Evolutionary conservation across 2,329 filamentous ascomycete genomes (phyloP).

Genomic region (Dactylellina drechsleri): DNA sequence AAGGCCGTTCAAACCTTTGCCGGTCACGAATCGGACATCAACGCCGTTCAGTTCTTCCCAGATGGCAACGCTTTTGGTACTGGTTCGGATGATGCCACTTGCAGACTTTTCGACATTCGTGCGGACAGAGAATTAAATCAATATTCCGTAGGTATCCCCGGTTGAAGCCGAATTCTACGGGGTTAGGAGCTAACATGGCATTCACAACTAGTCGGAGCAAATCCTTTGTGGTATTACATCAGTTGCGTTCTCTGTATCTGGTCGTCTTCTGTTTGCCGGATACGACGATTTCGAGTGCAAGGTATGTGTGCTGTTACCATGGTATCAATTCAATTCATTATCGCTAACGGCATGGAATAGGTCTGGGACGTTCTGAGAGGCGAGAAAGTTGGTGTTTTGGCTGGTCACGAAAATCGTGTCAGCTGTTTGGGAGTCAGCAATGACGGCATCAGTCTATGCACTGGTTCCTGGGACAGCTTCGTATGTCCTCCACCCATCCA

Average conservation of each 20-base stretch:
- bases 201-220: conserved; percentile 79
- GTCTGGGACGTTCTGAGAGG: conserved; percentile 98
- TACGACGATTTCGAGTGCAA: conserved; percentile 99
- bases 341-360: conserved; percentile 64
- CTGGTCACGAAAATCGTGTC: conserved; percentile 97
- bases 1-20: conserved; percentile 99
- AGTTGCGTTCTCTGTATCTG: conserved; percentile 96
- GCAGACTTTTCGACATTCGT: conserved; percentile 95
- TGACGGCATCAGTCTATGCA: conserved; percentile 98
- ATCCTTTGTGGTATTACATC: conserved; percentile 98
- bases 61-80: conserved; percentile 98
- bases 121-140: conserved; percentile 82
- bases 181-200: conserved; percentile 2
- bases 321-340: background rate
- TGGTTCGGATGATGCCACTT: conserved; percentile 96
- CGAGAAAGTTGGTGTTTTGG: conserved; percentile 94
- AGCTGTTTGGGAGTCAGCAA: conserved; percentile 99
- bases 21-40: conserved; percentile 98
- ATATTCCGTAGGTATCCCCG: conserved; percentile 68
- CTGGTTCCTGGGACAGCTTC: conserved; percentile 98
- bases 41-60: conserved; percentile 99
- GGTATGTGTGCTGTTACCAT: conserved; percentile 68
- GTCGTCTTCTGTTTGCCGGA: conserved; percentile 91
- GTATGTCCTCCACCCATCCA: conserved; percentile 68
- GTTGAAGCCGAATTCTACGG: background rate